Evolutionary conservation across 441 rosid species (phyloP).

Genomic region (Mallotus japonicus): DNA sequence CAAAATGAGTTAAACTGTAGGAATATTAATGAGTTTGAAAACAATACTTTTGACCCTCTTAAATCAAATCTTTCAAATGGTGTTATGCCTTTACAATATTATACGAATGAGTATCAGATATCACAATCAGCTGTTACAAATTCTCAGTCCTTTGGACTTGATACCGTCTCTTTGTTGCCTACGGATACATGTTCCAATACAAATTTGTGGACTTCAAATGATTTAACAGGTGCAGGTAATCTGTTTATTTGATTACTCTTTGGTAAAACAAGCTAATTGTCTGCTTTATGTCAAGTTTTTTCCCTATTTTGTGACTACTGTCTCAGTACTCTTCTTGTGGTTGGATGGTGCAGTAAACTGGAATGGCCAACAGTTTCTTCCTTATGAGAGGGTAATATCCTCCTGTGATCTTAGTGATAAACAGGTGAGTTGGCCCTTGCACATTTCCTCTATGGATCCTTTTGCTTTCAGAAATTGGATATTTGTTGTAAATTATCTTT

Average conservation of each 20-base stretch:
- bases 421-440: conserved; percentile 42
- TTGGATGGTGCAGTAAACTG: conserved; percentile 34
- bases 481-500: background rate
- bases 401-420: conserved; percentile 22
- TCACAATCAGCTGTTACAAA: conserved; percentile 40
- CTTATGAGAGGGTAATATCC: conserved; percentile 17
- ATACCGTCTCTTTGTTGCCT: conserved; percentile 32
- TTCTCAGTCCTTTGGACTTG: conserved; percentile 32
- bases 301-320: background rate
- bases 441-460: background rate
- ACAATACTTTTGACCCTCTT: conserved; percentile 37
- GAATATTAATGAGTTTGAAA: conserved; percentile 46
- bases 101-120: conserved; percentile 89
- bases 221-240: conserved; percentile 34
- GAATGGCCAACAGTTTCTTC: conserved; percentile 31
- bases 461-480: conserved; percentile 4
- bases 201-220: conserved; percentile 34
- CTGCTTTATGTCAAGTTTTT: background rate
- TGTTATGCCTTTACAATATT: conserved; percentile 89
- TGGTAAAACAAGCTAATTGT: conserved; percentile 6
- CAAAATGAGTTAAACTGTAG: conserved; percentile 49
- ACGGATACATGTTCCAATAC: conserved; percentile 22
- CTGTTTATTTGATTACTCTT: conserved; percentile 16
- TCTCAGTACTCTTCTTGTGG: conserved; percentile 9
- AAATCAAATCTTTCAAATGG: conserved; percentile 40